Conservation (phyloP, 163 green algal species). For the Coccomyxa subellipsoidea region DNA sequence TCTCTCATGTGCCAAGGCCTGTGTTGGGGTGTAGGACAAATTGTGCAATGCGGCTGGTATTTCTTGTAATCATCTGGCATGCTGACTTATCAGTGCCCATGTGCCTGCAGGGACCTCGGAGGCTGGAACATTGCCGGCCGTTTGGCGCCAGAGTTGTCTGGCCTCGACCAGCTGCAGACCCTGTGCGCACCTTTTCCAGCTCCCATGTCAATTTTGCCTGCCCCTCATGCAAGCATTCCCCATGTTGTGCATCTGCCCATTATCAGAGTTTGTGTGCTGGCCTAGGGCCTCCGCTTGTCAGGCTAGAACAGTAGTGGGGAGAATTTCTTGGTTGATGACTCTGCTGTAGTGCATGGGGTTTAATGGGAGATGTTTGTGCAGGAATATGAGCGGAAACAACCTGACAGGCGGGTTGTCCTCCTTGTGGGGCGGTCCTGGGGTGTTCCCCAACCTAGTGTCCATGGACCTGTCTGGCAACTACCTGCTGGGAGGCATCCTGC, state of each 20-base stretch:
- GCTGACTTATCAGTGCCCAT: neutral
- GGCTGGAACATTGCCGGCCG: neutral
- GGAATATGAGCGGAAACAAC: constrained; percentile 28
- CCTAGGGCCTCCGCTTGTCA: too few species aligned
- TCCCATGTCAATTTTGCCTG: neutral
- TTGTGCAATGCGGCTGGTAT: neutral
- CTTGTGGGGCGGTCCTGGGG: constrained; percentile 19
- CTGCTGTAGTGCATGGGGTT: neutral
- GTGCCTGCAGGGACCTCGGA: neutral
- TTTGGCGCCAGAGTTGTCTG: constrained; percentile 1
- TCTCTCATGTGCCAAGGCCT: neutral
- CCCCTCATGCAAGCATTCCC: neutral
- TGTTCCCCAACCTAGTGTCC: constrained; percentile 19
- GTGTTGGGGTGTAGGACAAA: neutral
- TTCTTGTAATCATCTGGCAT: neutral
- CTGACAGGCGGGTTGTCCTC: constrained; percentile 18
- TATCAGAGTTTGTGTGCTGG: too few species aligned
- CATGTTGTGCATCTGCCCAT: neutral
- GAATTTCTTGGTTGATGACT: neutral
- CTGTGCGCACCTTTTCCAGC: neutral
- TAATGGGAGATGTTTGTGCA: constrained; percentile 12
- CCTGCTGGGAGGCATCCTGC: constrained; percentile 9
- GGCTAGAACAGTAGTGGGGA: too few species aligned
- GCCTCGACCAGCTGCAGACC: neutral
- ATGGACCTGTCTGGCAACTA: constrained; percentile 28